A percentile compares a stretch with the other conserved stretches of the same genome.
Conservation (phyloP, 345 rosid species). For the Arabis alpina region DNA sequence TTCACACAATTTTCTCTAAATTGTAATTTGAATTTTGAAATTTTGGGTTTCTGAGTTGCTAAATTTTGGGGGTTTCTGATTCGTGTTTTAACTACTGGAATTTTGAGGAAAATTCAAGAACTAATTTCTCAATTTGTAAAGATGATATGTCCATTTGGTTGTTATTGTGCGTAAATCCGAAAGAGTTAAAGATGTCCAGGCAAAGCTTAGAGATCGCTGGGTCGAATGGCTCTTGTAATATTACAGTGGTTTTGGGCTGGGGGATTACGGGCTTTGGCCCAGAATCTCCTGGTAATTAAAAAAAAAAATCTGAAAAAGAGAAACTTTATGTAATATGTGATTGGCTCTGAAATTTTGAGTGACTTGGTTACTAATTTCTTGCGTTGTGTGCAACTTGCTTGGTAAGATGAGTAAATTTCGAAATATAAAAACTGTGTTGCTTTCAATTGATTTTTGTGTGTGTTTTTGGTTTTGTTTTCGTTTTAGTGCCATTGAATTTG, state of each 20-base stretch:
- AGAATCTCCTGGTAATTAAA: no score
- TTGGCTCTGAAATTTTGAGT: no score
- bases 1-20: background rate
- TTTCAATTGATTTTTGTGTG: background rate
- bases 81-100: background rate
- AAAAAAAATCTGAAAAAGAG: no score
- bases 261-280: no score
- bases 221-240: no score
- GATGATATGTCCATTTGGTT: background rate
- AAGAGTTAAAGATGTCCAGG: no score
- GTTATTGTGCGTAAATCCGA: background rate
- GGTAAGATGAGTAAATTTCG: no score
- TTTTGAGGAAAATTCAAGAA: background rate
- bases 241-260: no score
- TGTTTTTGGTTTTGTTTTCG: slow-evolving; percentile 15
- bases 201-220: no score
- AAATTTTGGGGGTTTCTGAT: background rate
- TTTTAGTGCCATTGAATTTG: slow-evolving; percentile 46
- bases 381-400: no score
- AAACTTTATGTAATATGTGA: background rate
- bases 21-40: background rate
- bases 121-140: background rate
- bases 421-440: no score
- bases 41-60: background rate
- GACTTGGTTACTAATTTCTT: no score